Base-by-base conservation (phyloP, 2,329 filamentous ascomycete species). In the Aspergillus sp. region DNA sequence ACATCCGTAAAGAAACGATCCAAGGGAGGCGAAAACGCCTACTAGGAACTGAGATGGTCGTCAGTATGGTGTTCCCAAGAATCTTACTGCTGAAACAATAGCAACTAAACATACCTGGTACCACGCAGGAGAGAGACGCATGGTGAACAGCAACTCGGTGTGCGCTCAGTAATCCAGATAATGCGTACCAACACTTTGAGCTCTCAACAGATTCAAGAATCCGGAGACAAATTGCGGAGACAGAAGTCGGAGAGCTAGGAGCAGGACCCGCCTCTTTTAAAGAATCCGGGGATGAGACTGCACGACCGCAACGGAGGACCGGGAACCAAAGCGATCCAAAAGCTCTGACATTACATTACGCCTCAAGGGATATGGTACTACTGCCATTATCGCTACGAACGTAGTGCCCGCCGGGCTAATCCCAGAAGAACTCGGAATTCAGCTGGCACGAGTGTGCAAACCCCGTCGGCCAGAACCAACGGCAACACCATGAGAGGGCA, bases 1-100 rank as follows among this genome's bases (percentile, higher is more conserved):
- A 74, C 72, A 86, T 65, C 83, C 83, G 65, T 80, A 86, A 7
- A 86, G 78, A 53, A 84, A 77, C 4, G 82, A 84, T 44, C 83
- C 83, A 6, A 86, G 73, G 1, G 83, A 85, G 62, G 83, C 83
- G 68, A 86, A 86, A 40, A 85, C 77, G 62, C 79, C 77, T 43
- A 86, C 79, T 49, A 86, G 76, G 67, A 86, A 85, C 80, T 84
- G 63, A 7, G 12, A 43, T 27, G 45, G 33, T 60, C 44, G 63
- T 67, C 53, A 69, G 61, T 55, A 55, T 51, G 17, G 23, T 19
- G 14, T 31, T 12, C 19, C 17, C 11, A 14, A 47, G 4, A 14
- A 19, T 21, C 21, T 21, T 21, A 3, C 12, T 15, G 17, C n/a
- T 44, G 19, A 46, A 43, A 19, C 19, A 31, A 31, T 11, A 31